A percentile compares a stretch with the other conserved stretches of the same genome.
Conservation (phyloP, 2,329 filamentous ascomycete genomes). For the Penicillium occitanis region DNA sequence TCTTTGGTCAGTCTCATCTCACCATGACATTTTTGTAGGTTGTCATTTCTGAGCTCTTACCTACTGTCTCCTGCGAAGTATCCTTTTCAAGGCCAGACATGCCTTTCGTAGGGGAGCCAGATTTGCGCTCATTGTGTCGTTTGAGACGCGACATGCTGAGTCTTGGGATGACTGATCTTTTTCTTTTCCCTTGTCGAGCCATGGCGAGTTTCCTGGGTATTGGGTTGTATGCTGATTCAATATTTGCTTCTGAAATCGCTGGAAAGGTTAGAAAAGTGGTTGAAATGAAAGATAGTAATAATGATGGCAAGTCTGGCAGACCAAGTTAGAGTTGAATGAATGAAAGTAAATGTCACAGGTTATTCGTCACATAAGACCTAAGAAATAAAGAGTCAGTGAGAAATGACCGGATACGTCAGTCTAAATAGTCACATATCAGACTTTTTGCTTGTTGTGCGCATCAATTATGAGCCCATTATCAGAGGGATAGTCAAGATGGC, state of each 20-base stretch:
- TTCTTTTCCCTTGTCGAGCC: not conserved
- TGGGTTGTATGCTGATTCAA: not conserved
- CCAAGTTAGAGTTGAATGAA: not conserved
- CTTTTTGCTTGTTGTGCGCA: not conserved
- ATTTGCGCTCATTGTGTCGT: constrained; percentile 5
- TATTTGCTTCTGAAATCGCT: not conserved
- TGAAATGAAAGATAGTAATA: not conserved
- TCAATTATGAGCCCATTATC: not conserved
- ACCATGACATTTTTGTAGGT: not conserved
- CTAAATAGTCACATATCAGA: not conserved
- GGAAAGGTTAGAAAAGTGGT: not conserved
- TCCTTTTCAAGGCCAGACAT: not conserved
- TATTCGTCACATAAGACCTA: not conserved
- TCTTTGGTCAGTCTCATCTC: not conserved
- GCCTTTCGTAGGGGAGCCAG: not conserved
- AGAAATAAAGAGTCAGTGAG: not conserved
- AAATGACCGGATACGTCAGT: not conserved
- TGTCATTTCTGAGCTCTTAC: not conserved
- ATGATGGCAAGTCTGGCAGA: not conserved
- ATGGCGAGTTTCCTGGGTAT: not conserved
- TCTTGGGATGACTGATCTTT: constrained; percentile 12
- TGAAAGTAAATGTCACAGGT: too few relatives aligned
- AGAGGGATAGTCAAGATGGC: not conserved
- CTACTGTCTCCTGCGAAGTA: not conserved
- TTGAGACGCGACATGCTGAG: constrained; percentile 8